Evolutionary conservation across 768 basidiomycete genomes (phyloP).

Genomic region (Amanita thiersii): DNA sequence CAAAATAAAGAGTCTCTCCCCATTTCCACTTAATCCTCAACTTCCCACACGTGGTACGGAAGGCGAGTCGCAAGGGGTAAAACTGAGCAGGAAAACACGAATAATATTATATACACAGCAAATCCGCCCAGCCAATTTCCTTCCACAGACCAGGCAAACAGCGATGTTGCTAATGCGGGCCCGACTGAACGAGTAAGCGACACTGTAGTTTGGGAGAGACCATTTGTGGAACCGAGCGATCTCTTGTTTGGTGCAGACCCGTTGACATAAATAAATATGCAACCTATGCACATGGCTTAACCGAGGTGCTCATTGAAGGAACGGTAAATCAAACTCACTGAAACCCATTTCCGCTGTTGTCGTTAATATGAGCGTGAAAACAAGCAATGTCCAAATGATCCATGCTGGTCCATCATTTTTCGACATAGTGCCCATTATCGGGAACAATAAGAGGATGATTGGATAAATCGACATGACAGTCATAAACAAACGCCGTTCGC

Average conservation of each 20-base stretch:
- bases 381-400: too few species aligned
- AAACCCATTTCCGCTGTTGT: conserved; percentile 1
- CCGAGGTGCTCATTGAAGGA: background rate
- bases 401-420: too few species aligned
- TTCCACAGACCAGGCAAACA: conserved; percentile 29
- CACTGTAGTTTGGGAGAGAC: background rate
- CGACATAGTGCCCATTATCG: too few species aligned
- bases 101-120: conserved; percentile 23
- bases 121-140: conserved; percentile 27
- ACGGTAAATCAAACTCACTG: too few species aligned
- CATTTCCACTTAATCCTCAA: too few species aligned
- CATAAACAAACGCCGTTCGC: conserved; percentile 45
- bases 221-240: conserved; percentile 20
- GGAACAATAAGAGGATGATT: too few species aligned
- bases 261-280: conserved; percentile 44
- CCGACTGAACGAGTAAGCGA: conserved; percentile 18
- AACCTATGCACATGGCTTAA: conserved; percentile 21
- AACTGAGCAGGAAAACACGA: background rate
- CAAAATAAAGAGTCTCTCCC: too few species aligned
- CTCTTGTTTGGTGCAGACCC: conserved; percentile 39
- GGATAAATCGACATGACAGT: too few species aligned
- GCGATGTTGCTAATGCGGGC: conserved; percentile 21
- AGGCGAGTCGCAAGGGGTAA: conserved; percentile 2
- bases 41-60: background rate
- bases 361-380: too few species aligned